A percentile compares a stretch with the other conserved stretches of the same genome.
Evolutionary conservation across 768 basidiomycete species (phyloP).

Genomic region (Lentinula aciculospora): DNA sequence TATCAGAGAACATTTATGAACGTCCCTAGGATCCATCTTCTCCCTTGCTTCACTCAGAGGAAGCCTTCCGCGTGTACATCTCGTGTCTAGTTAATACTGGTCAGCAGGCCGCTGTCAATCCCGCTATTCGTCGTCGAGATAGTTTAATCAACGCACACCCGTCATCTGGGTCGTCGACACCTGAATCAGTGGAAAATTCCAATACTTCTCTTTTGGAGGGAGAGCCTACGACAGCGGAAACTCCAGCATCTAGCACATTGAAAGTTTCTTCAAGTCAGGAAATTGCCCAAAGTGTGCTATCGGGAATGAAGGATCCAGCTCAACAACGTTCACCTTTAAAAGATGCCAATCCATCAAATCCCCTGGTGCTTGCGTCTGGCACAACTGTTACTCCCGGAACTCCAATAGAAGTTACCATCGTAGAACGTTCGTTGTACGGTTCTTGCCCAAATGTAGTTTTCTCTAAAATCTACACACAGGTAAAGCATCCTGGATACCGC

Average conservation of each 20-base stretch:
- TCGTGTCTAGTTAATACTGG: constrained; percentile 57
- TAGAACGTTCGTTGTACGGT: constrained; percentile 57
- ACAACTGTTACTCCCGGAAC: constrained; percentile 28
- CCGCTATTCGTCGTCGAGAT: constrained; percentile 68
- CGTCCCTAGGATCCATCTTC: constrained; percentile 54
- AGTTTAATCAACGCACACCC: constrained; percentile 35
- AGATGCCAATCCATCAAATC: not conserved
- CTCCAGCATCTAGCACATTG: constrained; percentile 24
- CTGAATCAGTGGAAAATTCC: constrained; percentile 11
- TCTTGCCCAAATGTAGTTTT: not conserved
- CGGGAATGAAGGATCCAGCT: constrained; percentile 20
- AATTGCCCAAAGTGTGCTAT: constrained; percentile 44
- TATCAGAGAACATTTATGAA: not conserved
- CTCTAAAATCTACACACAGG: constrained; percentile 30
- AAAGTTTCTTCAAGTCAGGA: constrained; percentile 18
- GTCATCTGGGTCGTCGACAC: not conserved
- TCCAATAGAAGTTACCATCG: constrained; percentile 78
- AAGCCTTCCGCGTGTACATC: constrained; percentile 75
- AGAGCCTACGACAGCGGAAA: constrained; percentile 8
- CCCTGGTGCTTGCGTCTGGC: constrained; percentile 22
- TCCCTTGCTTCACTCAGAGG: constrained; percentile 63
- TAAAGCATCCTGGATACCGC: constrained; percentile 61
- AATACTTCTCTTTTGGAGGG: constrained; percentile 14
- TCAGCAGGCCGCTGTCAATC: constrained; percentile 48
- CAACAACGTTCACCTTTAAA: constrained; percentile 1